These are phyloP conservation scores for Ophiostoma perfectum DNA, from an alignment of 2,329 filamentous ascomycete genomes.

Conservation along the genomic window DNA sequence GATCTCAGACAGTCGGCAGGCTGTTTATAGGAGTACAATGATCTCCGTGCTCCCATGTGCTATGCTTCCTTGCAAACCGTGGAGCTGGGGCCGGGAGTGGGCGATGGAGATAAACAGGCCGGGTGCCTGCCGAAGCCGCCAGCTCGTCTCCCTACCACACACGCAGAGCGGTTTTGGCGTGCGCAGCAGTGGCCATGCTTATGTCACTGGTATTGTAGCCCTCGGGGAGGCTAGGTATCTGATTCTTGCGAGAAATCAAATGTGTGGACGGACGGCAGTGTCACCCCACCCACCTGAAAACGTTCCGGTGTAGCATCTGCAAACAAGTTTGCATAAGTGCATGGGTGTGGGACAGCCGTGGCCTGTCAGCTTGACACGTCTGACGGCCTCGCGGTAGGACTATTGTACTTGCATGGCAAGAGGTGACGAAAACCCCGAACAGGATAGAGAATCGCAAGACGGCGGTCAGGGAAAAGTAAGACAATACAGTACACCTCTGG, in stretches of 20 bases:
- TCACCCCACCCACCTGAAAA: not conserved
- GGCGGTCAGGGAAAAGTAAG: not conserved
- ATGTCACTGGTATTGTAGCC: no score
- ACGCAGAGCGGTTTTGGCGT: no score
- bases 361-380: slow-evolving; percentile 4
- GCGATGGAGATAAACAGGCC: no score
- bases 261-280: not conserved
- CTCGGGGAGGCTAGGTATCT: no score
- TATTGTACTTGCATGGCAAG: not conserved
- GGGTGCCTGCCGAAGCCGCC: no score
- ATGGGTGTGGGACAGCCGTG: not conserved
- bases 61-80: no score
- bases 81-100: no score
- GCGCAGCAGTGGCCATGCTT: no score
- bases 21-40: not conserved
- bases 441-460: not conserved
- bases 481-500: not conserved
- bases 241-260: no score
- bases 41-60: not conserved
- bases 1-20: not conserved
- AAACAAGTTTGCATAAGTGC: slow-evolving; percentile 1
- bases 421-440: not conserved
- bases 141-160: no score
- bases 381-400: not conserved
- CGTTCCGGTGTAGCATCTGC: slow-evolving; percentile 4